These are phyloP conservation scores for Discostella stelligera DNA, from an alignment of 352 stramenopile species.

Conservation along the genomic window DNA sequence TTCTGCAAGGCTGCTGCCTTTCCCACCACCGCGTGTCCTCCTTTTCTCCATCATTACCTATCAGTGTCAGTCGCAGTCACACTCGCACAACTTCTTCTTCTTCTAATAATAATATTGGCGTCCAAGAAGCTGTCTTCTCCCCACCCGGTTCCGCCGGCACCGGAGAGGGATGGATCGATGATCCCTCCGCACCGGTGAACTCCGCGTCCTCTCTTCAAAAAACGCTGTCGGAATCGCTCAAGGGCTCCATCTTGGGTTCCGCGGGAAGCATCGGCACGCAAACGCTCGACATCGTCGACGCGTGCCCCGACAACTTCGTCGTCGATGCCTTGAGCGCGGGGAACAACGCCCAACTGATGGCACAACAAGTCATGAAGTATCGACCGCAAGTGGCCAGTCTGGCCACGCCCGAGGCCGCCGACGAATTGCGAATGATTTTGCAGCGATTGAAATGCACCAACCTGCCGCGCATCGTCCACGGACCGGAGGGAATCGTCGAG, in stretches of 20 bases:
- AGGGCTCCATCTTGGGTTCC: conserved; percentile 75
- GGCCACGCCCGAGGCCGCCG: conserved; percentile 63
- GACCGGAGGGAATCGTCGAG: conserved; percentile 82
- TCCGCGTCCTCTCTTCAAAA: conserved; percentile 55
- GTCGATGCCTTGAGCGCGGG: conserved; percentile 84
- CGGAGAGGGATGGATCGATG: conserved; percentile 68
- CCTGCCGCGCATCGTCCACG: conserved; percentile 79
- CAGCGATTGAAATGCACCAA: conserved; percentile 46
- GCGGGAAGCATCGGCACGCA: conserved; percentile 87
- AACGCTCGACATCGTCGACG: conserved; percentile 86
- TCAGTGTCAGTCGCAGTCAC: background rate
- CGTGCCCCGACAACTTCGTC: conserved; percentile 85
- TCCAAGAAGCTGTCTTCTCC: conserved; percentile 40
- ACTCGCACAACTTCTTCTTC: conserved; percentile 10
- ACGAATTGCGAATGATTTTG: conserved; percentile 65
- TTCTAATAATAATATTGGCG: too few species aligned
- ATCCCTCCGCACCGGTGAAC: conserved; percentile 68
- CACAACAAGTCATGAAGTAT: conserved; percentile 85
- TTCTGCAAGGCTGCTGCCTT: background rate
- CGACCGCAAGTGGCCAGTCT: conserved; percentile 71
- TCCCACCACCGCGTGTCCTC: background rate
- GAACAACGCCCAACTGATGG: conserved; percentile 83
- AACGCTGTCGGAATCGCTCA: conserved; percentile 64
- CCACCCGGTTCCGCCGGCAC: conserved; percentile 58
- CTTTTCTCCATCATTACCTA: background rate